A percentile compares a stretch with the other conserved stretches of the same genome.
These are phyloP conservation scores for Eurotiales sp. DNA, from an alignment of 2,329 filamentous ascomycete genomes.

Conservation along the genomic window DNA sequence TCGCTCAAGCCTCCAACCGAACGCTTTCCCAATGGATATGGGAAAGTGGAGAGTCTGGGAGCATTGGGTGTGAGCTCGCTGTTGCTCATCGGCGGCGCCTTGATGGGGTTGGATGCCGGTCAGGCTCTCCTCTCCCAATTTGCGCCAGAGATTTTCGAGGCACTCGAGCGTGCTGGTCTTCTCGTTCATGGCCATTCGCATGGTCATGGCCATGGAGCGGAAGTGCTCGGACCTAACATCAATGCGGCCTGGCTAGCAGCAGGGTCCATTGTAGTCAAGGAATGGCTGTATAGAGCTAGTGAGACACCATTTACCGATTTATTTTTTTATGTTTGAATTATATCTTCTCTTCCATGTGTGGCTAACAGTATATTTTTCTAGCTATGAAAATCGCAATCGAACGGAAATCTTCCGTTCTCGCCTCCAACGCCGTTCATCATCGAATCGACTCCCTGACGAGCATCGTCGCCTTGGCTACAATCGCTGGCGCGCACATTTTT, in stretches of 20 bases:
- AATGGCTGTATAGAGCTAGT: conserved; percentile 97
- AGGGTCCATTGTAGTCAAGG: conserved; percentile 86
- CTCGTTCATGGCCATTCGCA: conserved; percentile 56
- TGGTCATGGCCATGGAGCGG: conserved; percentile 51
- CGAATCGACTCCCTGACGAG: conserved; percentile 93
- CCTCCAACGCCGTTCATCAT: conserved; percentile 94
- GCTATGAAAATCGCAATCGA: conserved; percentile 94
- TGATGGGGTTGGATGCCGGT: conserved; percentile 81
- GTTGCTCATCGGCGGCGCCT: conserved; percentile 80
- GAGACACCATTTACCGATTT: too few species aligned
- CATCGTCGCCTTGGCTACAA: conserved; percentile 84
- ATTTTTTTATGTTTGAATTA: not conserved
- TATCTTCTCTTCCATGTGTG: conserved; percentile 2
- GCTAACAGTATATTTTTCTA: conserved; percentile 33
- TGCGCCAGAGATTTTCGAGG: conserved; percentile 62
- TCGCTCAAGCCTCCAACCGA: conserved; percentile 80
- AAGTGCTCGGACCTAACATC: conserved; percentile 69
- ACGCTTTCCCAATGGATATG: conserved; percentile 84
- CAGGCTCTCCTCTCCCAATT: conserved; percentile 68
- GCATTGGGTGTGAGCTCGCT: conserved; percentile 90
- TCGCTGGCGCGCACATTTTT: conserved; percentile 83
- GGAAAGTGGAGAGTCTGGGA: conserved; percentile 95
- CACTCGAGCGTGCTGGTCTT: conserved; percentile 35
- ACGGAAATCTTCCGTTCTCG: conserved; percentile 91
- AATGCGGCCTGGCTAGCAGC: conserved; percentile 93